Evolutionary conservation across 169 alveolate genomes (phyloP), one percentile per base, ranked within the genome.

Genomic region (Cryptosporidium andersoni): DNA sequence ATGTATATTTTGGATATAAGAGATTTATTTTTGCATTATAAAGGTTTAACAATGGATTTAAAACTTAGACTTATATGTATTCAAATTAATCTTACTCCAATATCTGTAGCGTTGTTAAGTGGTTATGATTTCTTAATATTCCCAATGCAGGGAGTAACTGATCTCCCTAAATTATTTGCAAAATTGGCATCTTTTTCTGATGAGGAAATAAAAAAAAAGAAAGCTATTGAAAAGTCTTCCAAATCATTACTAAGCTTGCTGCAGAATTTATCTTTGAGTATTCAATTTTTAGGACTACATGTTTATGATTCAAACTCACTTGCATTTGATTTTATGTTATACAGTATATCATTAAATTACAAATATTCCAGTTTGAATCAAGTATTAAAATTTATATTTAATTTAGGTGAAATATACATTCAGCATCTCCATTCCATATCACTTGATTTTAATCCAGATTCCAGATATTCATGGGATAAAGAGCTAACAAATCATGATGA

Each of bases 51-150:
- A 11, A 67, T n/a, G 39, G 52, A 67, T 45, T 6, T 55, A 25
- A 42, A 67, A 14, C 7, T 67, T 1, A 37, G n/a, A 4, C 16
- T 74, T 5, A 40, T 42, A 40, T 43, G 34, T n/a, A 16, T 58
- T 1, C 43, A 48, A n/a, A 2, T 60, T 4, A 74, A 60, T 16
- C 34, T 74, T 11, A 58, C 60, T 60, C 85, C 85, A 14, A 58
- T 63, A 4, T 34, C 60, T 3, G 4, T 74, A 36, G 43, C 66
- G 6, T 16, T 58, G 36, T 43, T 74, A 36, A 74, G 43, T 60
- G 85, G 68, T 2, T 74, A 74, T 37, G 85, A 74, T 3, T 64
- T 58, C 9, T 48, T 74, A 51, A 60, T 74, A 40, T 74, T 74
- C 25, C 85, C 85, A 14, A 56, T 43, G 4, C 55, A 49, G 36